These are phyloP conservation scores for Calcarisporium arbuscula DNA, from an alignment of 2,329 filamentous ascomycete genomes.

Conservation along the genomic window DNA sequence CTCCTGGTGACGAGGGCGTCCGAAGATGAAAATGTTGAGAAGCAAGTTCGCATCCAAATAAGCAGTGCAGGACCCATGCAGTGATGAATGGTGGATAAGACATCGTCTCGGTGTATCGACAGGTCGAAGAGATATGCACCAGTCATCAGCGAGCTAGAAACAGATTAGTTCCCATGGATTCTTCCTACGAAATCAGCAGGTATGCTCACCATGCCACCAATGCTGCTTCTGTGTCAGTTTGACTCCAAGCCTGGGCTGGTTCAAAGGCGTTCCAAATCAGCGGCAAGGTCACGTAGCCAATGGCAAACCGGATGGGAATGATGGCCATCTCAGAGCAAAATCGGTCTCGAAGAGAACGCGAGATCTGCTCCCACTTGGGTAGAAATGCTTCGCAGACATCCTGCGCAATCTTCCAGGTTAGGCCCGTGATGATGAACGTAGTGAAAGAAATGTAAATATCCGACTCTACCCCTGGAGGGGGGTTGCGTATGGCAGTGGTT, in stretches of 20 bases:
- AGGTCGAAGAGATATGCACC: constrained; percentile 3
- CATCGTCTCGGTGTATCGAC: constrained; percentile 2
- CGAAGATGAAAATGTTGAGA: constrained; percentile 1
- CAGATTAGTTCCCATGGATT: not conserved
- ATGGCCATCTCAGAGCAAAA: constrained; percentile 2
- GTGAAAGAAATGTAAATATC: not conserved
- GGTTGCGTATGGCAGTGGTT: too few relatives aligned
- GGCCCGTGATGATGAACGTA: constrained; percentile 1
- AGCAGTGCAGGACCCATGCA: constrained; percentile 4
- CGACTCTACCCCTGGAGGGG: too few relatives aligned
- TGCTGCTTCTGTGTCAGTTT: constrained; percentile 1
- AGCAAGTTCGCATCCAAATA: constrained; percentile 1
- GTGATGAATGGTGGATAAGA: constrained; percentile 1
- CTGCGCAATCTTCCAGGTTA: not conserved
- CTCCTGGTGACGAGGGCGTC: constrained; percentile 2
- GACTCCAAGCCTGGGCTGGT: constrained; percentile 1
- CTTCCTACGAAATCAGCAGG: too few relatives aligned
- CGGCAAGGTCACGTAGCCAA: constrained; percentile 2
- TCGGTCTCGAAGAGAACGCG: constrained; percentile 1
- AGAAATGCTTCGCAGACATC: not conserved
- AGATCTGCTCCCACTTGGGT: constrained; percentile 1
- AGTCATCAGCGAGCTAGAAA: constrained; percentile 1
- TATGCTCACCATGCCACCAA: constrained; percentile 1
- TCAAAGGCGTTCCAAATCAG: not conserved
- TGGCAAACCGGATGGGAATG: constrained; percentile 1